A percentile compares a stretch with the other conserved stretches of the same genome.
Conservation (phyloP, 345 rosid species). For the Microthlaspi erraticum region DNA sequence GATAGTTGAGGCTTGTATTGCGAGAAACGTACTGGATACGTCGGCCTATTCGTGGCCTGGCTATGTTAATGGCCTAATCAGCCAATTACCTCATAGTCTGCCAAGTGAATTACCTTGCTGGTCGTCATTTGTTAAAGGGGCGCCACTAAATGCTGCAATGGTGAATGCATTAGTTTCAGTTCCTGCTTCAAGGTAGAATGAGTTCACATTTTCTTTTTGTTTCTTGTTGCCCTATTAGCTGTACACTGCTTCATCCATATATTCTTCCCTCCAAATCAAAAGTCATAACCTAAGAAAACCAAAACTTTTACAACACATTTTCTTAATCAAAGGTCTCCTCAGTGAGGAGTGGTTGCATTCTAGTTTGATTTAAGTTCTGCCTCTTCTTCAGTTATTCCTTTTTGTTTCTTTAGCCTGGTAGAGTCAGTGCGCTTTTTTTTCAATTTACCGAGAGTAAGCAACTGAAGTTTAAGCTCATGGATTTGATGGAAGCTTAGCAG, state of each 20-base stretch:
- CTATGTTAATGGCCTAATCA: constrained; percentile 73
- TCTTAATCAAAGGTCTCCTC: constrained; percentile 14
- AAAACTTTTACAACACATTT: neutral
- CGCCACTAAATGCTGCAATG: constrained; percentile 68
- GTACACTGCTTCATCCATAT: constrained; percentile 19
- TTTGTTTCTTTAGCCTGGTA: constrained; percentile 75
- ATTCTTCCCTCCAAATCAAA: constrained; percentile 24
- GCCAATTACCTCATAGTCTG: constrained; percentile 63
- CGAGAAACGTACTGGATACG: constrained; percentile 84
- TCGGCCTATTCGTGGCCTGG: constrained; percentile 96
- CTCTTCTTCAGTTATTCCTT: constrained; percentile 68
- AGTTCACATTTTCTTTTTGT: constrained; percentile 14
- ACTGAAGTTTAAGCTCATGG: constrained; percentile 91
- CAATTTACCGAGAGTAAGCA: constrained; percentile 71
- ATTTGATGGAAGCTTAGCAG: constrained; percentile 99
- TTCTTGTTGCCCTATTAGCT: constrained; percentile 15
- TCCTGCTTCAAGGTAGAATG: constrained; percentile 89
- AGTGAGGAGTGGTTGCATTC: constrained; percentile 19
- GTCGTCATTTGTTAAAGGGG: constrained; percentile 88
- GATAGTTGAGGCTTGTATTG: constrained; percentile 94
- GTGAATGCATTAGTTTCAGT: constrained; percentile 72
- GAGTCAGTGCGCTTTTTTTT: constrained; percentile 66
- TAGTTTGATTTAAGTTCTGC: constrained; percentile 41
- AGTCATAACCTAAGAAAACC: constrained; percentile 6
- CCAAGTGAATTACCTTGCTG: constrained; percentile 78